Base-by-base conservation (phyloP, 176 grass and related monocot genomes). In the Oryza officinalis region DNA sequence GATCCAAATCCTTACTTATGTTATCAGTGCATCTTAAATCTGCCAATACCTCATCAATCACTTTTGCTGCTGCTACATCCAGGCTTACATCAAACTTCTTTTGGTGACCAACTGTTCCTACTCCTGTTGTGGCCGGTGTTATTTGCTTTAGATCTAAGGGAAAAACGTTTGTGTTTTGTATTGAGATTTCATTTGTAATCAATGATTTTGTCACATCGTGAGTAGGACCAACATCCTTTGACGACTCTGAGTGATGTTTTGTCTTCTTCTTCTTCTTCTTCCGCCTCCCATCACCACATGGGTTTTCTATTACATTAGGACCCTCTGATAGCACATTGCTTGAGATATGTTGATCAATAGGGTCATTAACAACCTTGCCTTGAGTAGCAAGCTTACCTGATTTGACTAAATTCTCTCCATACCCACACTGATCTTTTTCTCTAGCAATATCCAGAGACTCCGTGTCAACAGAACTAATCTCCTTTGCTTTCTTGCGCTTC, bases 231-330 rank as follows among this genome's bases (percentile, higher is more conserved):
- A 11, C 47, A 81, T 74, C 75, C 41, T 81, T 92, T 30, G 41
- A 77, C 37, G 80, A 85, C 80, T 87, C 74, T 22, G 82, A 61
- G 4, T 14, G 35, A 1, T 1, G 71, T 50, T 59, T 90, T 85
- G 63, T 91, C 54, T 43, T 98, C 71, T 87, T 95, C 33, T 35
- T 30, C 82, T 86, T 95, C 71, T 87, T 95, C 83, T 87, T 95
- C 83, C 69, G 85, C 83, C 82, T 98, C 60, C 75, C 67, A 88
- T 81, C 82, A 82, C 45, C 82, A 88, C 28, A 63, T 70, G 32
- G 69, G 79, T 83, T 80, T 81, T 85, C 85, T 63, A 72, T 74
- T 44, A 89, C 32, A 75, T 38, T 80, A 83, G 73, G 66, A 82
- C 70, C 35, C 75, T 64, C 80, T 70, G 50, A 72, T 45, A 46